phyloP scores from a whole-genome alignment of 441 rosid genomes.

The Pelargonium fulgidum region DNA sequence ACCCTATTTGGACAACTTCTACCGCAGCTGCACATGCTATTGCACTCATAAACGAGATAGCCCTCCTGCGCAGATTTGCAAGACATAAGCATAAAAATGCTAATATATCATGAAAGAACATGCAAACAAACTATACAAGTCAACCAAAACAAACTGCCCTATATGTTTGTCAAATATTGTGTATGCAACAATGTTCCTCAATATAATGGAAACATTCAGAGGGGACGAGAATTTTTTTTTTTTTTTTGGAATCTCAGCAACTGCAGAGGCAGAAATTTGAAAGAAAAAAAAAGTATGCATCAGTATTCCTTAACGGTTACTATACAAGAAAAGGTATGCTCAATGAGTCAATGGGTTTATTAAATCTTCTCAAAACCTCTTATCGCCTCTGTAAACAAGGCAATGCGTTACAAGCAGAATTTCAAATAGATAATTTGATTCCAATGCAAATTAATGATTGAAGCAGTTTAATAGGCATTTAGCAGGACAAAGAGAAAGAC shows the following conservation, averaged over 20 bases:
- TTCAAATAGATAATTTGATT: neutral
- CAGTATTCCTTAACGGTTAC: neutral
- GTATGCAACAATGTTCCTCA: neutral
- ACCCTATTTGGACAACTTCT: constrained; percentile 80
- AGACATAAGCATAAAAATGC: constrained; percentile 14
- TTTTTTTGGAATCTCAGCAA: constrained; percentile 2
- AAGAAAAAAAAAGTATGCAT: neutral
- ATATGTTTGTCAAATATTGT: constrained; percentile 1
- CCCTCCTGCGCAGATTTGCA: constrained; percentile 67
- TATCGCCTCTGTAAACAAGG: neutral
- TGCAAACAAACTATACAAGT: neutral
- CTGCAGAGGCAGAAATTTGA: neutral
- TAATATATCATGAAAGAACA: constrained; percentile 3
- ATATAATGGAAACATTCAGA: constrained; percentile 2
- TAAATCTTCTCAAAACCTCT: neutral
- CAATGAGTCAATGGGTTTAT: neutral
- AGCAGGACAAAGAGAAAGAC: constrained; percentile 8
- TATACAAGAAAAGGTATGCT: constrained; percentile 3
- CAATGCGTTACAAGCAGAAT: neutral
- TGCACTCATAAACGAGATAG: constrained; percentile 98
- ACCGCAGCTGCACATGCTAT: constrained; percentile 64
- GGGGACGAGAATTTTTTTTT: too few relatives aligned
- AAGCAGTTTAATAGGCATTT: neutral
- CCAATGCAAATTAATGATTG: neutral
- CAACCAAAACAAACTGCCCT: constrained; percentile 1